Evolutionary conservation across 306 rosid genomes (phyloP).

Genomic region (Medicago lupulina): DNA sequence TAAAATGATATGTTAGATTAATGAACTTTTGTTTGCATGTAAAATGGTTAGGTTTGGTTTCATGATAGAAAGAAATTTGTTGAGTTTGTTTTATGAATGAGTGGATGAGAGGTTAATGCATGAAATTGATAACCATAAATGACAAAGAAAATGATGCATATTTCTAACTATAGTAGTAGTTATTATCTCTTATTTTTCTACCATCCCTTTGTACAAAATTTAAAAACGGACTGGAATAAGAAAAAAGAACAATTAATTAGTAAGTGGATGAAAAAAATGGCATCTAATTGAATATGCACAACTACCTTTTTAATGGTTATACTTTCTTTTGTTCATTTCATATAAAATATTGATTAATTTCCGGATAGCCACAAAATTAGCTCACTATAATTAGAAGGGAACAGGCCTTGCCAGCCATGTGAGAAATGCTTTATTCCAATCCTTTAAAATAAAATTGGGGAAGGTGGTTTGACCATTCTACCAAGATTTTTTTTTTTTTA

Average conservation of each 20-base stretch:
- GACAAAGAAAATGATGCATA: constrained; percentile 40
- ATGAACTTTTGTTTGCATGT: constrained; percentile 47
- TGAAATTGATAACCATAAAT: constrained; percentile 24
- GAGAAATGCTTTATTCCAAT: not conserved
- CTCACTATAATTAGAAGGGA: not conserved
- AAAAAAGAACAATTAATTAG: constrained; percentile 19
- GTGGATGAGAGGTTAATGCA: constrained; percentile 50
- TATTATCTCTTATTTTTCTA: constrained; percentile 42
- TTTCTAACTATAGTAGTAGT: constrained; percentile 38
- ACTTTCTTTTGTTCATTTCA: constrained; percentile 21
- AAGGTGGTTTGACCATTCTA: no score
- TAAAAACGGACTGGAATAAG: constrained; percentile 18
- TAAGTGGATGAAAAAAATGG: constrained; percentile 20
- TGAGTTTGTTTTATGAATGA: constrained; percentile 47
- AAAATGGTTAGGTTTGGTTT: constrained; percentile 32
- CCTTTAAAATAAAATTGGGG: no score
- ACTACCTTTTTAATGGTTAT: constrained; percentile 19
- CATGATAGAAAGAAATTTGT: constrained; percentile 22
- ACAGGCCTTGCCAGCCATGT: no score
- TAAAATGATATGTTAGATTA: not conserved
- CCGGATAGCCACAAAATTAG: constrained; percentile 39
- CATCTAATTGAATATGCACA: constrained; percentile 6
- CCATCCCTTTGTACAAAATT: constrained; percentile 36
- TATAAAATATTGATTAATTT: constrained; percentile 33
- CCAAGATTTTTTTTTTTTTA: no score